These are phyloP conservation scores for Penicillium sclerotigenum DNA, from an alignment of 2,329 filamentous ascomycete genomes.

Conservation along the genomic window DNA sequence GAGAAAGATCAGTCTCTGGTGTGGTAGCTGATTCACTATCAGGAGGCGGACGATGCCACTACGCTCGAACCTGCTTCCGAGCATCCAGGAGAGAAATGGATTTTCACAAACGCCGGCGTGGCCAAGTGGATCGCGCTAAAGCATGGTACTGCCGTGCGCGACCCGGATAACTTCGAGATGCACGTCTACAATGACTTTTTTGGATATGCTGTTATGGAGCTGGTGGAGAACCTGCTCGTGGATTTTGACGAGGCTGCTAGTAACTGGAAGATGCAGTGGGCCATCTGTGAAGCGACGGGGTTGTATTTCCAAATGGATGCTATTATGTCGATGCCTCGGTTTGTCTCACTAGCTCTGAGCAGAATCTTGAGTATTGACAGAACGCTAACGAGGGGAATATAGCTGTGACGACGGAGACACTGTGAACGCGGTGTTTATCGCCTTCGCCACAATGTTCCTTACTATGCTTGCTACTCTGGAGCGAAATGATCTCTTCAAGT, in stretches of 20 bases:
- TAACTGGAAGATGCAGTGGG: constrained; percentile 42
- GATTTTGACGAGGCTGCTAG: constrained; percentile 39
- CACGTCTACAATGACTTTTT: constrained; percentile 46
- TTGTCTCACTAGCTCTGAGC: neutral
- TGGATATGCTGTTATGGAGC: constrained; percentile 43
- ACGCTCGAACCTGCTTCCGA: neutral
- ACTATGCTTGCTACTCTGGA: constrained; percentile 41
- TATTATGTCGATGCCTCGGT: constrained; percentile 22
- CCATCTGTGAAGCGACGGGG: constrained; percentile 40
- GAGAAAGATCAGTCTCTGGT: neutral
- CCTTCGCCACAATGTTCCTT: constrained; percentile 34
- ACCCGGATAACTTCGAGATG: constrained; percentile 43
- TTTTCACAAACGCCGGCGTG: neutral
- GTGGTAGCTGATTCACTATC: neutral
- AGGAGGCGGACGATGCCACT: neutral
- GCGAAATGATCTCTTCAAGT: constrained; percentile 29
- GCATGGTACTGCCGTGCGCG: neutral
- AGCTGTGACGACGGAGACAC: constrained; percentile 14
- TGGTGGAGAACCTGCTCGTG: constrained; percentile 44
- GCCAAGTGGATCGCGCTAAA: neutral
- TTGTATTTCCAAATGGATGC: constrained; percentile 28
- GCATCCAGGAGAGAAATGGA: neutral
- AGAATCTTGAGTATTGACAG: neutral
- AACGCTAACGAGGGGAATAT: neutral
- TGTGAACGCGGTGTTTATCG: neutral